Conservation (phyloP, 169 alveolate genomes). For the Cryptosporidium sp. region DNA sequence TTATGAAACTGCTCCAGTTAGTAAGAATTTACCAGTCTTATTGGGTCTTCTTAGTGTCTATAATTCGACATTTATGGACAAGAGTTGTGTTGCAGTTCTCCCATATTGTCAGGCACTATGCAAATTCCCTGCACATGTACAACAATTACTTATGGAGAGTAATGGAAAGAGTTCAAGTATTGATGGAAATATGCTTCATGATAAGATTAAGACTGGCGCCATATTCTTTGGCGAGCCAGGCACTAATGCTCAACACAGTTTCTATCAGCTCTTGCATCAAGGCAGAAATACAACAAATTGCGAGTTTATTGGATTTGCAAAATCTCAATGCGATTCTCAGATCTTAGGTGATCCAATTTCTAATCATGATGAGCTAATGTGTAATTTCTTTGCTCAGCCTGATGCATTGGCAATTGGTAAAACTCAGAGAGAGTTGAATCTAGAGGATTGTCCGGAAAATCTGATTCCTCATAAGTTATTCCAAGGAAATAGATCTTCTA, state of each 20-base stretch:
- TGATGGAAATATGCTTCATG: constrained; percentile 85
- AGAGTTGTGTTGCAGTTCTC: constrained; percentile 93
- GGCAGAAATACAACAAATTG: constrained; percentile 94
- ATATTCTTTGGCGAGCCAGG: constrained; percentile 99
- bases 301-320: constrained; percentile 97
- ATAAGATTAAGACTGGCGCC: constrained; percentile 90
- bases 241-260: constrained; percentile 98
- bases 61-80: constrained; percentile 90
- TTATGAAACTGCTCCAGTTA: constrained; percentile 84
- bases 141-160: constrained; percentile 98
- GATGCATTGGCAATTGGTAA: constrained; percentile 98
- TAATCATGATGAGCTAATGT: constrained; percentile 96
- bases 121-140: constrained; percentile 96
- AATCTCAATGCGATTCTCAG: constrained; percentile 90
- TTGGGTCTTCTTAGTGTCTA: constrained; percentile 96
- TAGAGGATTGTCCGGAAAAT: constrained; percentile 77
- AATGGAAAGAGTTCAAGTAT: constrained; percentile 93
- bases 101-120: constrained; percentile 97
- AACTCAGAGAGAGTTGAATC: constrained; percentile 76
- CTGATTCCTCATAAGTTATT: constrained; percentile 92
- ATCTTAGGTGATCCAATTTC: constrained; percentile 73
- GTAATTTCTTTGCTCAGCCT: constrained; percentile 98
- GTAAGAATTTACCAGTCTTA: constrained; percentile 93
- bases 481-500: constrained; percentile 97
- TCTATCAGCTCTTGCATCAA: constrained; percentile 97